These are phyloP conservation scores for Dactylis glomerata DNA, from an alignment of 176 grass and related monocot genomes.

Conservation along the genomic window DNA sequence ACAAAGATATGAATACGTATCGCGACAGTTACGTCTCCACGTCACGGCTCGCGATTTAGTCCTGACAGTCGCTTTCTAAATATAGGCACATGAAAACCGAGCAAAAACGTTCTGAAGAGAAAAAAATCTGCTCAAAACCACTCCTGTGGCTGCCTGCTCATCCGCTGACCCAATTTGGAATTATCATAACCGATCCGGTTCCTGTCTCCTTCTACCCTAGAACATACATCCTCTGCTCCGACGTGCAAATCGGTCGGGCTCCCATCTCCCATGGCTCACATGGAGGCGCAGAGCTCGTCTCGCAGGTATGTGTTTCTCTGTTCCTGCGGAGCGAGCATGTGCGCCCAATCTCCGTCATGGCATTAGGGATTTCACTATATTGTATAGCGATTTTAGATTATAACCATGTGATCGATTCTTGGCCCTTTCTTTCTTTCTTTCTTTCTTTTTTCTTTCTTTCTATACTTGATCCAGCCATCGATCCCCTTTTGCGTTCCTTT, in stretches of 20 bases:
- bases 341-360: not conserved
- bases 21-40: slow-evolving; percentile 17
- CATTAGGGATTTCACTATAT: not conserved
- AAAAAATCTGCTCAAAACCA: not conserved
- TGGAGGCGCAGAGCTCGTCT: slow-evolving; percentile 47
- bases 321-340: not conserved
- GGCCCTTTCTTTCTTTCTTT: not conserved
- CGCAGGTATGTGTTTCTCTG: slow-evolving; percentile 31
- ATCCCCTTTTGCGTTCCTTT: not conserved
- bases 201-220: slow-evolving; percentile 33
- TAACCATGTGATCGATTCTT: slow-evolving; percentile 12
- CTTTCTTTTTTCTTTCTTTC: no score
- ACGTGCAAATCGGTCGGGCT: not conserved
- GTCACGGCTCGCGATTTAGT: slow-evolving; percentile 11
- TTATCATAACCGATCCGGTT: not conserved
- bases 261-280: slow-evolving; percentile 48
- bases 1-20: not conserved
- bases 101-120: not conserved
- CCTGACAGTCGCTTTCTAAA: not conserved
- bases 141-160: not conserved
- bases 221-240: slow-evolving; percentile 9
- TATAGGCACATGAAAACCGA: slow-evolving; percentile 35
- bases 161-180: not conserved
- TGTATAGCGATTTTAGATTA: slow-evolving; percentile 13
- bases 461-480: not conserved